Evolutionary conservation across 176 grass and related monocot genomes (phyloP).

Genomic region (Juncus effusus): DNA sequence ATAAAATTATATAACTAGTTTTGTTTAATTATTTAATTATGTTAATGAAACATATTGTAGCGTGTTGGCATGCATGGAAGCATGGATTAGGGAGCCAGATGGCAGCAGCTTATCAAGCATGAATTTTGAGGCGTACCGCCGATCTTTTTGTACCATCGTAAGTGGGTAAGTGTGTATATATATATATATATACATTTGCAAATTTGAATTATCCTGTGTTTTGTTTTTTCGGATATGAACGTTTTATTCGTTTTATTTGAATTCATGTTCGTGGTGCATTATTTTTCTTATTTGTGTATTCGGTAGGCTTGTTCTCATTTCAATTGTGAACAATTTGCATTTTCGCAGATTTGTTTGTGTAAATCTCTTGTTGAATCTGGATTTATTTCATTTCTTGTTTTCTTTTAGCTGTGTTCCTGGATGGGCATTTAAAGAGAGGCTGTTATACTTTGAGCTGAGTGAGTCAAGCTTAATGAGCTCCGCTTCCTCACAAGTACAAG

Average conservation of each 20-base stretch:
- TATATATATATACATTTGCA: too few relatives aligned
- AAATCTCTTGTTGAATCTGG: background rate
- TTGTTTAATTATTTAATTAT: background rate
- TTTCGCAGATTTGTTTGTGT: background rate
- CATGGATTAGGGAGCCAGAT: conserved; percentile 37
- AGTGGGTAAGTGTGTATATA: conserved; percentile 33
- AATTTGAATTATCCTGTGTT: background rate
- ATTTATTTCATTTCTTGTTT: background rate
- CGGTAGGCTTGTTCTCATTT: background rate
- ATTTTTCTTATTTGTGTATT: too few relatives aligned
- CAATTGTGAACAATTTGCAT: background rate
- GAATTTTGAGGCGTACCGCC: conserved; percentile 49
- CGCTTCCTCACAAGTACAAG: conserved; percentile 48
- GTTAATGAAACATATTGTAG: conserved; percentile 17
- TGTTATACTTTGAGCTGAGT: conserved; percentile 46
- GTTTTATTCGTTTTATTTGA: too few relatives aligned
- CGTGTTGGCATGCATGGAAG: conserved; percentile 31
- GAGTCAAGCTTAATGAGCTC: conserved; percentile 39
- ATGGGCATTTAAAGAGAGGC: conserved; percentile 54
- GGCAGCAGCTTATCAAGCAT: conserved; percentile 4
- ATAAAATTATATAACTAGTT: background rate
- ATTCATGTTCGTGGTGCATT: too few relatives aligned
- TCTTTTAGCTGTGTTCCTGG: conserved; percentile 55
- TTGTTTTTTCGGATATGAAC: too few relatives aligned
- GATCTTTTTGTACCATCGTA: conserved; percentile 35